Evolutionary conservation across 2,329 filamentous ascomycete genomes (phyloP), one percentile per base, ranked within the genome.

Genomic region (Exophiala xenobiotica): DNA sequence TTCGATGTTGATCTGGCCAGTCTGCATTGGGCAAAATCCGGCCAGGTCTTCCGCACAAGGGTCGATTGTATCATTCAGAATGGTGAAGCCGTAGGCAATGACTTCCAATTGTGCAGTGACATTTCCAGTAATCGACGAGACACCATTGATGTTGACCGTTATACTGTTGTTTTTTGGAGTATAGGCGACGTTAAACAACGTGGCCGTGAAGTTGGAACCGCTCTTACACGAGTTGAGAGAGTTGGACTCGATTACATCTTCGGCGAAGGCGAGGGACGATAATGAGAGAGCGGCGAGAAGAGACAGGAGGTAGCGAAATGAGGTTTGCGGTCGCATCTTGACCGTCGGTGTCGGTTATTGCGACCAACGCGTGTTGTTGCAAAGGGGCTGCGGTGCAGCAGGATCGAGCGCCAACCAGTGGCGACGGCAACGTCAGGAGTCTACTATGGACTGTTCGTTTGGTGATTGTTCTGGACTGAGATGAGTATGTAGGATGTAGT

Each of bases 11-110:
- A 96, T 86, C 63, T 87, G 85, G 60, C 90, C 90, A 6, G 89
- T 82, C 58, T 83, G 87, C 90, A 96, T 95, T 52, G 91, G 91
- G 71, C 92, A 97, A 64, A 96, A 80, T 68, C 90, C 89, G 54
- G 77, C 71, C 56, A 95, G 76, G 26, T 77, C 68, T 57, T 81
- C 77, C 51, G 77, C 74, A 75, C 92, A 97, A 39, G 92, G 92
- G 66, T 96, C 76, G 61, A 96, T 69, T 3, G 74, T 81, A 60
- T 81, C 72, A 57, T 78, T 79, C 61, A 92, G 71, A 59, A 88
- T 82, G 27, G 80, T 75, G 70, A 87, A 90, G 46, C 92, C 92
- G 67, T 96, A 97, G 45, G 89, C 91, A 54, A 85, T 80, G 61
- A 95, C 80, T 54, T 83, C 72, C 51, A 95, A 67, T 58, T 90